These are phyloP conservation scores for Datura wrightii DNA, from an alignment of 257 asterid species.

Conservation along the genomic window DNA sequence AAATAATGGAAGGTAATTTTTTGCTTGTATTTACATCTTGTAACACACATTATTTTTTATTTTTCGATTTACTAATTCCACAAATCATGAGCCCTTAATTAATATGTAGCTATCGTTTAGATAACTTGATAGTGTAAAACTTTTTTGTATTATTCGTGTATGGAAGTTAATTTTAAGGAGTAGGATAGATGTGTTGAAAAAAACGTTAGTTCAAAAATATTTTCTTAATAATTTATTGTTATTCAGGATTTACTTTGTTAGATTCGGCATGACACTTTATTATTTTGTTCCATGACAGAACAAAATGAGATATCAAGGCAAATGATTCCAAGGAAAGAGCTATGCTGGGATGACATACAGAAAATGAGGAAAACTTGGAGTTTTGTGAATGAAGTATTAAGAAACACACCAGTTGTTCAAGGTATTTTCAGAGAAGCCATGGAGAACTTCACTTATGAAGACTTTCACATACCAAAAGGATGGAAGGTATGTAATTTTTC, in stretches of 20 bases:
- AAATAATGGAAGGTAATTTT: background rate
- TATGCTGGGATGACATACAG: constrained; percentile 22
- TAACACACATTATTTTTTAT: too few species aligned
- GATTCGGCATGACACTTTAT: too few species aligned
- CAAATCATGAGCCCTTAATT: too few species aligned
- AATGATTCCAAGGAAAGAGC: background rate
- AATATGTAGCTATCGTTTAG: too few species aligned
- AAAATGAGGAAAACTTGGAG: constrained; percentile 18
- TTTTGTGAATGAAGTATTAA: constrained; percentile 9
- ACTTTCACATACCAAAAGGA: background rate
- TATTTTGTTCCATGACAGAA: background rate
- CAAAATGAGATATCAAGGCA: constrained; percentile 19
- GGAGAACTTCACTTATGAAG: constrained; percentile 1
- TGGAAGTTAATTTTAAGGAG: too few species aligned
- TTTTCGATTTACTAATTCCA: too few species aligned
- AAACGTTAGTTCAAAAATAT: background rate
- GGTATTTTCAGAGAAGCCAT: background rate
- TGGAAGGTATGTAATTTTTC: background rate
- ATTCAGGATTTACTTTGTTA: background rate
- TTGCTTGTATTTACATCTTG: background rate
- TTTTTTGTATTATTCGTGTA: too few species aligned
- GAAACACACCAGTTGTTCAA: constrained; percentile 18
- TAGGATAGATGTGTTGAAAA: too few species aligned
- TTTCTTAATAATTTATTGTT: too few species aligned
- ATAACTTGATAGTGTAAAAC: too few species aligned